Conservation (phyloP, 2,329 filamentous ascomycete species). For the Leptographium wingfieldii region DNA sequence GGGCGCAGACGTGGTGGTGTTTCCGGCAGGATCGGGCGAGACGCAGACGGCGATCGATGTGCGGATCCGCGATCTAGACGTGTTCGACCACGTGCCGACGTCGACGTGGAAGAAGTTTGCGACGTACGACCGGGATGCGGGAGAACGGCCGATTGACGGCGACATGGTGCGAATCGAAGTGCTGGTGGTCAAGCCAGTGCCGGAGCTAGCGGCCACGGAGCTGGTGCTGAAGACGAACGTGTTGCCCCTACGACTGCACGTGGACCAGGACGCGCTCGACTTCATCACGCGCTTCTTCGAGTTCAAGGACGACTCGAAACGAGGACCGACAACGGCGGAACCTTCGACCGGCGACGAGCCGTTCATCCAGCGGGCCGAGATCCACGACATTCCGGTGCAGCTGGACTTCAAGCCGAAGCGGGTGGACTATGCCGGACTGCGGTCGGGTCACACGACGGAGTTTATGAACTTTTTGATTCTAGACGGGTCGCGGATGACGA, state of each 20-base stretch:
- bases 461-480: slow-evolving; percentile 98
- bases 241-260: slow-evolving; percentile 77
- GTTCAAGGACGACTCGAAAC: slow-evolving; percentile 54
- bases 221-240: slow-evolving; percentile 70
- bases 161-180: slow-evolving; percentile 87
- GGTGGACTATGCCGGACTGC: slow-evolving; percentile 87
- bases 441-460: slow-evolving; percentile 88
- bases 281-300: slow-evolving; percentile 97
- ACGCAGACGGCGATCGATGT: slow-evolving; percentile 82
- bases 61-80: slow-evolving; percentile 68
- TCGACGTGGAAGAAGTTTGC: slow-evolving; percentile 98
- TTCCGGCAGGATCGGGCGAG: slow-evolving; percentile 63
- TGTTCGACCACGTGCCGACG: slow-evolving; percentile 87
- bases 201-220: slow-evolving; percentile 76
- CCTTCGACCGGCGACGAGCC: slow-evolving; percentile 57
- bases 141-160: slow-evolving; percentile 72
- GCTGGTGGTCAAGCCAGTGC: slow-evolving; percentile 74
- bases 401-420: slow-evolving; percentile 95
- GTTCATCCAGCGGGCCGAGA: slow-evolving; percentile 81
- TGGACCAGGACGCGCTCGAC: slow-evolving; percentile 93
- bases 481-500: slow-evolving; percentile 73
- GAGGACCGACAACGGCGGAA: slow-evolving; percentile 29
- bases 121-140: slow-evolving; percentile 79
- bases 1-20: slow-evolving; percentile 68
- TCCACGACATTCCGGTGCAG: slow-evolving; percentile 71